Evolutionary conservation across 306 rosid genomes (phyloP).

Genomic region (Rosa chinensis): DNA sequence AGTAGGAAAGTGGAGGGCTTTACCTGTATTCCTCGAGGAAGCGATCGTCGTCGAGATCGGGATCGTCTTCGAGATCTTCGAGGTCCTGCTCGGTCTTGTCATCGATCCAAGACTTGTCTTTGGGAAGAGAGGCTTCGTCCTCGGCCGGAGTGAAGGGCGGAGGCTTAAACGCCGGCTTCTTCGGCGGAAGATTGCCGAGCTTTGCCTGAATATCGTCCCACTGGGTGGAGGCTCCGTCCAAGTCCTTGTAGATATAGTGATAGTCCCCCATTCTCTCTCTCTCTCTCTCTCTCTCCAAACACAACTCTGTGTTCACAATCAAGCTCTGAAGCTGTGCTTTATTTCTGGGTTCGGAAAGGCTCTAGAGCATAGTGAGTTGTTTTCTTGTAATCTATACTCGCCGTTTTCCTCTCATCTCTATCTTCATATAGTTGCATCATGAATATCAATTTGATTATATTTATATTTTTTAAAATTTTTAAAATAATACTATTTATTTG

Average conservation of each 20-base stretch:
- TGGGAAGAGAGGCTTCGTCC: conserved; percentile 57
- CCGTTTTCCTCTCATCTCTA: no score
- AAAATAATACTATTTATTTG: no score
- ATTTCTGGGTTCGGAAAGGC: no score
- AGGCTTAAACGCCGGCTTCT: conserved; percentile 79
- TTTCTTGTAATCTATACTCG: no score
- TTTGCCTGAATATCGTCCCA: conserved; percentile 94
- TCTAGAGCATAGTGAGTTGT: no score
- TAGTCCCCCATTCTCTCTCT: conserved; percentile 91
- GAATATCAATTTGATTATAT: no score
- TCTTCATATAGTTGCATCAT: no score
- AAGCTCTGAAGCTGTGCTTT: no score
- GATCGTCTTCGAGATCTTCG: conserved; percentile 75
- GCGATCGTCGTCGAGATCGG: conserved; percentile 76
- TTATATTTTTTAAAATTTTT: no score
- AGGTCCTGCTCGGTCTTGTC: conserved; percentile 77
- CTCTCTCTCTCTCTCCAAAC: no score
- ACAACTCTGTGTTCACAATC: no score
- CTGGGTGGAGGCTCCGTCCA: conserved; percentile 92
- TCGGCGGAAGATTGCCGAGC: conserved; percentile 79
- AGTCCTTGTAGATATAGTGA: conserved; percentile 81
- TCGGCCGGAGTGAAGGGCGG: conserved; percentile 65
- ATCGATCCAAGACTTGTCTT: conserved; percentile 77
- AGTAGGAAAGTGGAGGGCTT: neutral
- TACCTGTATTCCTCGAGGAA: conserved; percentile 88